phyloP scores from a whole-genome alignment of 768 basidiomycete species.

The Leccinum subgranulosum region DNA sequence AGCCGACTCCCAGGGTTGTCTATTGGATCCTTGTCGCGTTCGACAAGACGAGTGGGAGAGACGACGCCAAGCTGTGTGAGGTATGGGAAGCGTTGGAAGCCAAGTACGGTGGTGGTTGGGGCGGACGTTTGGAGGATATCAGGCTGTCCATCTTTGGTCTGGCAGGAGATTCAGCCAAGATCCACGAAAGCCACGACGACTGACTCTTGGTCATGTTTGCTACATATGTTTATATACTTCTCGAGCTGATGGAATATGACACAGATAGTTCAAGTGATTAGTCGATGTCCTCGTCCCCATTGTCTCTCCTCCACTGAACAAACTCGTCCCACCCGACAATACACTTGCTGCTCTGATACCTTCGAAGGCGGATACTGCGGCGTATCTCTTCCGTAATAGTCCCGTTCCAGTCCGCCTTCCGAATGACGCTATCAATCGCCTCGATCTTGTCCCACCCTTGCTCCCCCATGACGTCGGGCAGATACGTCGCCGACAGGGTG shows the following conservation, averaged over 20 bases:
- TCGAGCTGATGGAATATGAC: neutral
- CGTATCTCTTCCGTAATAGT: constrained; percentile 79
- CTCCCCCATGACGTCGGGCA: constrained; percentile 88
- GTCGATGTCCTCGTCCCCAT: constrained; percentile 38
- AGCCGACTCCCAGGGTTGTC: constrained; percentile 45
- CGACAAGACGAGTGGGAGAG: constrained; percentile 52
- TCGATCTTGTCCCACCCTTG: constrained; percentile 94
- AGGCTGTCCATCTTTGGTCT: constrained; percentile 36
- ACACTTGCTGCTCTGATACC: constrained; percentile 78
- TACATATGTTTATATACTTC: neutral
- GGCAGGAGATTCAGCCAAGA: neutral
- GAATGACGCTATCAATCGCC: constrained; percentile 86
- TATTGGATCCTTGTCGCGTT: constrained; percentile 72
- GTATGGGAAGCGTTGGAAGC: constrained; percentile 57
- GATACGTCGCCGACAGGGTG: constrained; percentile 81
- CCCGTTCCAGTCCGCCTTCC: constrained; percentile 90
- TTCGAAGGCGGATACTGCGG: constrained; percentile 67
- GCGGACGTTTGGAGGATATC: constrained; percentile 44
- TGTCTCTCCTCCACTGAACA: constrained; percentile 62
- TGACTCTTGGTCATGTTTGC: neutral
- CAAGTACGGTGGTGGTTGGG: constrained; percentile 47
- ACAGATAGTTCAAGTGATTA: neutral
- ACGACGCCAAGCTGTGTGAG: constrained; percentile 46
- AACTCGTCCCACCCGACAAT: constrained; percentile 75
- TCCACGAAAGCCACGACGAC: neutral